These are phyloP conservation scores for Lenzites betulinus DNA, from an alignment of 768 basidiomycete genomes.

Conservation along the genomic window DNA sequence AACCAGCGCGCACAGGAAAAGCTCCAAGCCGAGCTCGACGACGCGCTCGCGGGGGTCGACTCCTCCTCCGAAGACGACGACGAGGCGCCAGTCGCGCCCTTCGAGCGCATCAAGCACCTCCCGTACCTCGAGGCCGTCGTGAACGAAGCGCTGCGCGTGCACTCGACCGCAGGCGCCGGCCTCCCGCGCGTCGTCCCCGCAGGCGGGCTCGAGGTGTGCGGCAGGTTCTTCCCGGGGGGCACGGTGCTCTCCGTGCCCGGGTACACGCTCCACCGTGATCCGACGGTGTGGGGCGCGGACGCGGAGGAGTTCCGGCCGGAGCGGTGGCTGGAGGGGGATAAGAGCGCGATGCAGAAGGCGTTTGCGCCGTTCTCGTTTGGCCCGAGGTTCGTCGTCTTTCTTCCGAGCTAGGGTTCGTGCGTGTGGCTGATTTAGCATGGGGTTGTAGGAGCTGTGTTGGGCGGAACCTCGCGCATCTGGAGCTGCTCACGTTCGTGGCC, in stretches of 20 bases:
- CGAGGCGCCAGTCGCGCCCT: conserved; percentile 49
- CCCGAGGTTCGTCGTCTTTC: conserved; percentile 53
- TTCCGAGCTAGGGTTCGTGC: background rate
- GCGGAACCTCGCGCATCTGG: conserved; percentile 77
- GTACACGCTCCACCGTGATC: conserved; percentile 80
- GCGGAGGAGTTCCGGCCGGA: conserved; percentile 76
- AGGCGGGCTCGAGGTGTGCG: conserved; percentile 66
- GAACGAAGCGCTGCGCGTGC: conserved; percentile 81
- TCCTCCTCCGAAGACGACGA: conserved; percentile 68
- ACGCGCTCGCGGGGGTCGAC: conserved; percentile 47
- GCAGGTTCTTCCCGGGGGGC: conserved; percentile 68
- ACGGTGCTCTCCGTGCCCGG: conserved; percentile 78
- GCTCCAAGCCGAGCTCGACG: conserved; percentile 75
- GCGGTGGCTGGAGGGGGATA: conserved; percentile 78
- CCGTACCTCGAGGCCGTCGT: conserved; percentile 87
- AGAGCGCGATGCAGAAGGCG: conserved; percentile 59
- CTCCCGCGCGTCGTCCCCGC: conserved; percentile 79
- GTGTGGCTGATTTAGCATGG: background rate
- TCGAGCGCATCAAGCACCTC: conserved; percentile 69
- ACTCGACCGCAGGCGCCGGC: conserved; percentile 83
- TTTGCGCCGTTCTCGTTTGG: conserved; percentile 89
- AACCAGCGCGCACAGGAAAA: conserved; percentile 66
- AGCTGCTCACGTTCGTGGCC: conserved; percentile 78
- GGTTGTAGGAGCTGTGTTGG: conserved; percentile 76
- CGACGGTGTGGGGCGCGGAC: conserved; percentile 76